Evolutionary conservation across 2,329 filamentous ascomycete genomes (phyloP).

Genomic region (Paecilomyces formosus): DNA sequence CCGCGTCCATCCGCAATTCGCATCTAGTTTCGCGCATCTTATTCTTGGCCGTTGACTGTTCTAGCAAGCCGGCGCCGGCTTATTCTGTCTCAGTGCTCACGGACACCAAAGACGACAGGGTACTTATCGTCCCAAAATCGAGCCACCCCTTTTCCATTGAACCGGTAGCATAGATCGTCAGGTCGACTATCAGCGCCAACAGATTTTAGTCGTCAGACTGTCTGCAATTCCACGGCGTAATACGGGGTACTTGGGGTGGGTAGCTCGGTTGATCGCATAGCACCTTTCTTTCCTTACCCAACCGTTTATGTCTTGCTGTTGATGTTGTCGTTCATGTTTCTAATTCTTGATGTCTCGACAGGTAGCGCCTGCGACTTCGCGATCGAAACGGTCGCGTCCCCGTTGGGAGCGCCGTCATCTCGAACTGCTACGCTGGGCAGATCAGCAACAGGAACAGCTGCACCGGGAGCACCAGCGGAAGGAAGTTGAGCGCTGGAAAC

Average conservation of each 20-base stretch:
- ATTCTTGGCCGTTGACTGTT: neutral
- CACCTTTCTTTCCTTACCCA: neutral
- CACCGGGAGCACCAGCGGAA: neutral
- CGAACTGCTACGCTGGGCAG: neutral
- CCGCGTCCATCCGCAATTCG: neutral
- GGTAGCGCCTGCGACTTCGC: neutral
- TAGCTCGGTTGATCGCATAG: neutral
- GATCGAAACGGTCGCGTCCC: neutral
- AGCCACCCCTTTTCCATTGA: neutral
- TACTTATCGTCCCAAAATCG: neutral
- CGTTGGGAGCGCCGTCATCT: neutral
- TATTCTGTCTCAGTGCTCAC: neutral
- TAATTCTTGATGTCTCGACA: neutral
- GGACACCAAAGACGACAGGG: neutral
- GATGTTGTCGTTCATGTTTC: neutral
- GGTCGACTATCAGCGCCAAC: neutral
- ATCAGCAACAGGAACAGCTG: neutral
- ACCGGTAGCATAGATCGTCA: neutral
- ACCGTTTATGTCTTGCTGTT: neutral
- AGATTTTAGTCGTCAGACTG: neutral
- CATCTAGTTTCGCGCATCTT: neutral
- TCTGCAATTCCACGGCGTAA: neutral
- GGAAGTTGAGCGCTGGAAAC: neutral
- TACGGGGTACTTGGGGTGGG: neutral
- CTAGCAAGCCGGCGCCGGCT: neutral